These are phyloP conservation scores for Hydnum rufescens DNA, from an alignment of 768 basidiomycete species.

Conservation along the genomic window DNA sequence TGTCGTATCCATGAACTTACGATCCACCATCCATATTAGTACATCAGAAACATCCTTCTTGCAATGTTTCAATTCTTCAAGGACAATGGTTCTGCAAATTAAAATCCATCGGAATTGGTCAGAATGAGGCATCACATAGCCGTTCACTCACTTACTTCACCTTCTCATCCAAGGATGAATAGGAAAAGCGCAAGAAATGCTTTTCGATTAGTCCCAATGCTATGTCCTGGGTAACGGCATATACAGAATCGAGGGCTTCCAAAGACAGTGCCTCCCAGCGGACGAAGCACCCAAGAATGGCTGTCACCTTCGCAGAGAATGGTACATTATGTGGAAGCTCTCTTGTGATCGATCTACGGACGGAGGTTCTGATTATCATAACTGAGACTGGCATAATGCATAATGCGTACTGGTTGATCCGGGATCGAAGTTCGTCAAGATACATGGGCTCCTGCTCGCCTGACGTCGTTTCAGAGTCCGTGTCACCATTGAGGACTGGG, in stretches of 20 bases:
- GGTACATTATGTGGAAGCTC: constrained; percentile 24
- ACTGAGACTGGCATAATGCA: background rate
- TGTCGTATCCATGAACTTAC: too few species aligned
- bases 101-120: too few species aligned
- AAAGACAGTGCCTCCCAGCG: constrained; percentile 22
- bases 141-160: constrained; percentile 9
- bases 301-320: constrained; percentile 19
- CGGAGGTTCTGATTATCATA: background rate
- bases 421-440: constrained; percentile 18
- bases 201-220: constrained; percentile 16
- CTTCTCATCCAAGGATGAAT: constrained; percentile 3
- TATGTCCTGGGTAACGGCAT: constrained; percentile 4
- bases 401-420: constrained; percentile 18
- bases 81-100: too few species aligned
- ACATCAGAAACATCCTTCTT: too few species aligned
- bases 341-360: constrained; percentile 20
- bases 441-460: constrained; percentile 11
- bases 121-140: too few species aligned
- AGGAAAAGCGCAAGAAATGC: constrained; percentile 25
- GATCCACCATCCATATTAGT: too few species aligned
- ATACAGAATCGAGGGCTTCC: constrained; percentile 21
- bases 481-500: background rate
- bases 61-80: background rate
- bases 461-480: background rate
- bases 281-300: constrained; percentile 19